Evolutionary conservation across 225 moss, liverwort and hornwort species (phyloP).

Genomic region (Marchantia paleacea): DNA sequence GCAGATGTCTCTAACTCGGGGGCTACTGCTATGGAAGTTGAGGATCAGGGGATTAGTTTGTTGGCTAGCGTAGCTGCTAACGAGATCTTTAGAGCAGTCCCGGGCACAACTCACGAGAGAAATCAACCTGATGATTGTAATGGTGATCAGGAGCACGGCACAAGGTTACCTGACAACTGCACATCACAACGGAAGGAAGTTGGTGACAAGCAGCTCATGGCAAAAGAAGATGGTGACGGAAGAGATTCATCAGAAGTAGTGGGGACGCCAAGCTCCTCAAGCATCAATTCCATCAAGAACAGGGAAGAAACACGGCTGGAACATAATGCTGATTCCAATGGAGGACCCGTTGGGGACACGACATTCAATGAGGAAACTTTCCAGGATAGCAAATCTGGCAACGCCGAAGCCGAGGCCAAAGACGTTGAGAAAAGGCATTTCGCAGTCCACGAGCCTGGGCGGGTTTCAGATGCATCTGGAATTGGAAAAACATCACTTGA

Average conservation of each 20-base stretch:
- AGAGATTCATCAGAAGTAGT: constrained; percentile 46
- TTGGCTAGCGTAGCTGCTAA: constrained; percentile 86
- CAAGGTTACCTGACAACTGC: constrained; percentile 26
- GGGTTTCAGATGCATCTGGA: constrained; percentile 18
- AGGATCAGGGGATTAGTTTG: constrained; percentile 82
- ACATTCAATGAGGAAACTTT: constrained; percentile 11
- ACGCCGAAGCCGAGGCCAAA: constrained; percentile 15
- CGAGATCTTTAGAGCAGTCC: constrained; percentile 44
- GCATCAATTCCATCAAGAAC: not conserved
- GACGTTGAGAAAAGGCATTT: constrained; percentile 24
- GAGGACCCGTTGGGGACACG: constrained; percentile 3
- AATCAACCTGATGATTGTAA: constrained; percentile 35
- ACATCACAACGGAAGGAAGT: constrained; percentile 23
- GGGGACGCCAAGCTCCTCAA: not conserved
- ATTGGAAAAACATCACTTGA: constrained; percentile 19
- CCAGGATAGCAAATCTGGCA: constrained; percentile 14
- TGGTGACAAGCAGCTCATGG: constrained; percentile 42
- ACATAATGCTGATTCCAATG: constrained; percentile 10
- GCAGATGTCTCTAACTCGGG: constrained; percentile 46
- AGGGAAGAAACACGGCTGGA: constrained; percentile 29
- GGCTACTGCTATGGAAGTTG: constrained; percentile 58
- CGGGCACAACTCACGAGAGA: constrained; percentile 24
- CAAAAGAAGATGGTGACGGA: constrained; percentile 41
- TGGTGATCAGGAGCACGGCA: constrained; percentile 22
- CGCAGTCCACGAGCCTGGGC: constrained; percentile 22